These are phyloP conservation scores for Colletotrichum somersetense DNA, from an alignment of 2,329 filamentous ascomycete genomes.

Conservation along the genomic window DNA sequence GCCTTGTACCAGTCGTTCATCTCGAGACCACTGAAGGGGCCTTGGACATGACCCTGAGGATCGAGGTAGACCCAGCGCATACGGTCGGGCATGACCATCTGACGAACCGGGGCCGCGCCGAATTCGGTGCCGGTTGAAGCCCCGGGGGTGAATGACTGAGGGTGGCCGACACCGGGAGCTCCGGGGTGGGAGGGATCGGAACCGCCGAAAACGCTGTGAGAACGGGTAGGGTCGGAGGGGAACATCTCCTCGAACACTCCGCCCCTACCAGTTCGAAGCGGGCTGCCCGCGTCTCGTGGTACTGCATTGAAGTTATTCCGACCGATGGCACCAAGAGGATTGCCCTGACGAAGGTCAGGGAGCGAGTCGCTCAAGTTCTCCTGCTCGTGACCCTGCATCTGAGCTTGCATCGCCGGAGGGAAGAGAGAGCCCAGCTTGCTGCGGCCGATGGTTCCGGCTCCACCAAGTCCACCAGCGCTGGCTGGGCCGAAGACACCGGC, in stretches of 20 bases:
- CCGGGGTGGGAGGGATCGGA: constrained; percentile 44
- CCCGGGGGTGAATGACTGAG: constrained; percentile 44
- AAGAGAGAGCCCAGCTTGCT: constrained; percentile 92
- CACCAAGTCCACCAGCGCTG: constrained; percentile 65
- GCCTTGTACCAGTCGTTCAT: constrained; percentile 99
- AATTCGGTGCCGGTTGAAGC: constrained; percentile 45
- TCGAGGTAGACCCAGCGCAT: constrained; percentile 99
- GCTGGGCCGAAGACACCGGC: constrained; percentile 77
- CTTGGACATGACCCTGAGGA: constrained; percentile 90
- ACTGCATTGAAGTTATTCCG: constrained; percentile 69
- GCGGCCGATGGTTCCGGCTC: constrained; percentile 77
- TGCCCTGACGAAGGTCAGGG: constrained; percentile 70
- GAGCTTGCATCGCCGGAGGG: constrained; percentile 88
- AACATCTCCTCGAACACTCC: constrained; percentile 68
- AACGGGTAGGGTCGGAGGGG: constrained; percentile 52
- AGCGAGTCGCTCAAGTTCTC: constrained; percentile 68
- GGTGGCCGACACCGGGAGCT: constrained; percentile 43
- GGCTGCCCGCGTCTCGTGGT: constrained; percentile 69
- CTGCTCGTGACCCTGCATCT: constrained; percentile 83
- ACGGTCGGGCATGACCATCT: constrained; percentile 98
- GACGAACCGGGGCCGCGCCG: constrained; percentile 74
- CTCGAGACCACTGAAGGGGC: constrained; percentile 94
- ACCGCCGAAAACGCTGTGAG: constrained; percentile 47
- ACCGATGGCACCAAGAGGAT: constrained; percentile 76
- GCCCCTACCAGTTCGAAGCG: constrained; percentile 66